These are phyloP conservation scores for Vanderwaltozyma tropicalis DNA, from an alignment of 805 yeast genomes.

Conservation along the genomic window DNA sequence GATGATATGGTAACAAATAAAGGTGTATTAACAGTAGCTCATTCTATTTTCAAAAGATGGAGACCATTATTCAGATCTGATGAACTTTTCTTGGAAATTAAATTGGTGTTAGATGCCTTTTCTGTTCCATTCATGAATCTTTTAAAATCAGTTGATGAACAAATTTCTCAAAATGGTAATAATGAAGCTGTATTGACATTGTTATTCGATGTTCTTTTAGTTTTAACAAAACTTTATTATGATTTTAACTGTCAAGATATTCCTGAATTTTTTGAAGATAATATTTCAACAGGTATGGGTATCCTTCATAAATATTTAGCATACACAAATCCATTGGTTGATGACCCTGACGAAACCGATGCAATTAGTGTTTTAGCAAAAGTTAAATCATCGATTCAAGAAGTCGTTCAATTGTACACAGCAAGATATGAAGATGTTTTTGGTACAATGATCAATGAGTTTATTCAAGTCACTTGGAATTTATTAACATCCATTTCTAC, in stretches of 20 bases:
- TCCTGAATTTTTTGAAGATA: conserved; percentile 95
- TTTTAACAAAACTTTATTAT: conserved; percentile 72
- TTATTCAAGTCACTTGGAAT: conserved; percentile 77
- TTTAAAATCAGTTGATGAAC: conserved; percentile 54
- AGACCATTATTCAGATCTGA: conserved; percentile 88
- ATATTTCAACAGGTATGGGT: conserved; percentile 65
- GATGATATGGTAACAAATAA: conserved; percentile 66
- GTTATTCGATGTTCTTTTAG: conserved; percentile 57
- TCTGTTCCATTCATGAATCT: conserved; percentile 67
- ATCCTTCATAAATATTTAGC: conserved; percentile 72
- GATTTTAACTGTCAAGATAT: conserved; percentile 96
- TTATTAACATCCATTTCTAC: conserved; percentile 54
- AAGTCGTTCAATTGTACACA: conserved; percentile 73
- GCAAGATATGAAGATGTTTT: conserved; percentile 89
- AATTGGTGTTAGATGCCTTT: conserved; percentile 76
- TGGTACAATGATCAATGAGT: conserved; percentile 62
- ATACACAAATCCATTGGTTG: conserved; percentile 45
- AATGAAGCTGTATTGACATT: conserved; percentile 44
- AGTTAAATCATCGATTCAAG: conserved; percentile 75
- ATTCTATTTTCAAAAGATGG: conserved; percentile 94
- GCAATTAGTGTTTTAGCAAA: conserved; percentile 61
- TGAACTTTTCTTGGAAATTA: conserved; percentile 77
- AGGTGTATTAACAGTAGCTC: conserved; percentile 86
- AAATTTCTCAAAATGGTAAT: conserved; percentile 38
- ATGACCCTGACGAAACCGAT: conserved; percentile 44